These are phyloP conservation scores for Exidia glandulosa DNA, from an alignment of 768 basidiomycete species.

Conservation along the genomic window DNA sequence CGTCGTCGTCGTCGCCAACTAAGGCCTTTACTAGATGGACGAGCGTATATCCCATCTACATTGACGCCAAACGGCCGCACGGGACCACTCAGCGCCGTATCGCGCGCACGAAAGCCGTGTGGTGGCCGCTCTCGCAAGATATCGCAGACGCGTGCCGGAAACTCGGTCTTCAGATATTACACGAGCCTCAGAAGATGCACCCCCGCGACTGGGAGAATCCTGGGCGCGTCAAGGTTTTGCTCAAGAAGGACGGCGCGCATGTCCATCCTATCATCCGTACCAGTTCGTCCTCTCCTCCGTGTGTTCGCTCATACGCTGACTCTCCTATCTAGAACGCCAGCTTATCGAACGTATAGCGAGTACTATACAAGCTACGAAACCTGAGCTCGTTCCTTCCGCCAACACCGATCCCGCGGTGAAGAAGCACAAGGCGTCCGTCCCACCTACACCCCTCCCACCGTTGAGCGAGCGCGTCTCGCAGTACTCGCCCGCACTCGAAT, in stretches of 20 bases:
- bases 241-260: constrained; percentile 68
- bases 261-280: constrained; percentile 61
- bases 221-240: constrained; percentile 85
- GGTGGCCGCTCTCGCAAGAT: constrained; percentile 94
- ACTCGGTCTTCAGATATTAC: constrained; percentile 69
- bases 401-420: constrained; percentile 23
- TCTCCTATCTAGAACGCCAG: too few relatives aligned
- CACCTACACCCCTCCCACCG: too few relatives aligned
- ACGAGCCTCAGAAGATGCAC: constrained; percentile 84
- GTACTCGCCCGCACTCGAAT: constrained; percentile 67
- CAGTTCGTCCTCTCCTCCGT: too few relatives aligned
- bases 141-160: constrained; percentile 76
- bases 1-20: not conserved
- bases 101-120: constrained; percentile 63
- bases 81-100: constrained; percentile 76
- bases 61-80: constrained; percentile 89
- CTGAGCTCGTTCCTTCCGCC: constrained; percentile 32
- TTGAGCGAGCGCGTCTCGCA: constrained; percentile 63
- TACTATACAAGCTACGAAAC: constrained; percentile 63
- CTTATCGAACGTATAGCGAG: constrained; percentile 63
- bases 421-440: constrained; percentile 10
- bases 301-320: too few relatives aligned
- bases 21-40: constrained; percentile 75
- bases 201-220: constrained; percentile 99
- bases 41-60: constrained; percentile 91